A percentile compares a stretch with the other conserved stretches of the same genome.
These are phyloP conservation scores for Cytospora chrysosperma DNA, from an alignment of 2,329 filamentous ascomycete genomes.

Conservation along the genomic window DNA sequence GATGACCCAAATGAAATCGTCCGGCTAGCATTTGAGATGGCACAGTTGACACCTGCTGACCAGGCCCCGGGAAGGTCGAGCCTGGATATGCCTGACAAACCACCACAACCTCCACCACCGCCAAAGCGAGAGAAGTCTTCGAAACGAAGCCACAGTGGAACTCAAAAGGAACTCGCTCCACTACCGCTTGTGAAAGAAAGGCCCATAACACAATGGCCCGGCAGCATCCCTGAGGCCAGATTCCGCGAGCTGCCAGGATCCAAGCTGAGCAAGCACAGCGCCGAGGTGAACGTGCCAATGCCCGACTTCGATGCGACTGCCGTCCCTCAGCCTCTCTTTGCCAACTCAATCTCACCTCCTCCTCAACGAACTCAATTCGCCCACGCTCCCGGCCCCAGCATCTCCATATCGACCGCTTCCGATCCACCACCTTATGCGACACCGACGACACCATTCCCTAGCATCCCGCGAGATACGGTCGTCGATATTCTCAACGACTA, in stretches of 20 bases:
- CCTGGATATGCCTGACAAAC: slow-evolving; percentile 16
- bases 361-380: slow-evolving; percentile 8
- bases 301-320: slow-evolving; percentile 21
- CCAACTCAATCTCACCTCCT: slow-evolving; percentile 15
- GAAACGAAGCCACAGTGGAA: slow-evolving; percentile 16
- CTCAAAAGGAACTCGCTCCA: slow-evolving; percentile 14
- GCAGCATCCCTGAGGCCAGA: not conserved
- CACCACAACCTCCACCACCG: slow-evolving; percentile 20
- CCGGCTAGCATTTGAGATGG: slow-evolving; percentile 57
- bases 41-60: slow-evolving; percentile 34
- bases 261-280: slow-evolving; percentile 4
- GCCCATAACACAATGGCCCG: slow-evolving; percentile 22
- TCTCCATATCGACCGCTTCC: slow-evolving; percentile 20
- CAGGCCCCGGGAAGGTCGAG: slow-evolving; percentile 14
- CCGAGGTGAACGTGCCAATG: slow-evolving; percentile 12
- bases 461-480: slow-evolving; percentile 19
- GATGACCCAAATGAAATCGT: slow-evolving; percentile 58
- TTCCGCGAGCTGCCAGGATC: slow-evolving; percentile 17
- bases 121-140: slow-evolving; percentile 22
- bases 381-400: slow-evolving; percentile 11
- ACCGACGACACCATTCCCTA: slow-evolving; percentile 15
- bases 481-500: slow-evolving; percentile 22
- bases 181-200: slow-evolving; percentile 15
- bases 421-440: slow-evolving; percentile 16
- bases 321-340: slow-evolving; percentile 21